Evolutionary conservation across 2,329 filamentous ascomycete species (phyloP), one percentile per base, ranked within the genome.

Genomic region (Diaporthe longicolla): DNA sequence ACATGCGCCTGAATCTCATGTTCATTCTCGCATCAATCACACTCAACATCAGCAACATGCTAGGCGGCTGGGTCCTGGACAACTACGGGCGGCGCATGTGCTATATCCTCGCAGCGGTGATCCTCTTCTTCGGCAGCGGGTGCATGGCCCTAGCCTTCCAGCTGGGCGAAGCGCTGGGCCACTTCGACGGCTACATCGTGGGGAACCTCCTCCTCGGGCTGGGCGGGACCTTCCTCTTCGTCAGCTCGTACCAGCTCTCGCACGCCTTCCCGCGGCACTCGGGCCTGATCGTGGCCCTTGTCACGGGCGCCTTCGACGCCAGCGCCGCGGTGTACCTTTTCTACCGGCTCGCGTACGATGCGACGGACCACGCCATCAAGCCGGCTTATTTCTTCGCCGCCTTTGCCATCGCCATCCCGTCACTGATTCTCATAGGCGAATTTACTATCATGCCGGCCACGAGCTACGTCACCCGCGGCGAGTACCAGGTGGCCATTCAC

Each of bases 31-130:
- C 73, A 1, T 76, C 75, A 19, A 76, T 75, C 70, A 90, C 88
- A 15, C 91, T 91, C 8, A 94, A 94, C 79, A 88, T 93, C 21
- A 89, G 88, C 59, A 91, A 92, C 13, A 84, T 94, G 15, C 89
- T 91, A 19, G 90, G 92, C 4, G 92, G 92, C 37, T 91, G 90
- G 2, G 88, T 92, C 17, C 85, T 94, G 35, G 92, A 94, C 82
- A 87, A 88, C 54, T 93, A 88, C 78, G 92, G 92, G 11, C 91
- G 92, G 35, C 87, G 91, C 70, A 83, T 91, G 2, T 89, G 90
- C 75, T 91, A 91, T 26, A 84, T 92, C 24, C 86, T 91, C 63
- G 91, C 92, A 21, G 88, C 89, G 59, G 73, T 89, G 52, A 89
- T 89, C 76, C 85, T 94, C 32, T 88, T 89, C 76, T 85, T 94